Evolutionary conservation across 2,329 filamentous ascomycete genomes (phyloP), one percentile per base, ranked within the genome.

Genomic region (Arthrocladium fulminans): DNA sequence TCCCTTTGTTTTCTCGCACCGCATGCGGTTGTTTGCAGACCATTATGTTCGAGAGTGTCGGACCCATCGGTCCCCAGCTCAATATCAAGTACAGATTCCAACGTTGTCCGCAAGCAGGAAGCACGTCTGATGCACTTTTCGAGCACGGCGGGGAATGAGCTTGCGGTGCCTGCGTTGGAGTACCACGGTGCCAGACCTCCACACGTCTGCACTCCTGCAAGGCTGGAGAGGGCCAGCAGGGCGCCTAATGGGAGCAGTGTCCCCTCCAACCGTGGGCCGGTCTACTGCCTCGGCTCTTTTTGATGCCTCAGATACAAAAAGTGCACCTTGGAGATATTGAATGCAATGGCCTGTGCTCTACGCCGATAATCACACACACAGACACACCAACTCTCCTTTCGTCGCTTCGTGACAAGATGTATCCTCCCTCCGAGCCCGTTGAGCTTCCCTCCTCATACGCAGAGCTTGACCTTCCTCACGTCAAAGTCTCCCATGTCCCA

Each of bases 401-500:
- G 15, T 38, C 10, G 13, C 6, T 15, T 35, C 13, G 10, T 35
- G 32, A 35, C 35, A 48, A n/a, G 12, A 48, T 48, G 45, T 42
- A 48, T 48, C 45, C 45, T 22, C 45, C 45, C 15, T 48, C 45
- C 19, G 45, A 48, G 13, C 50, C 54, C 9, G 35, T 56, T 24
- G 47, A 51, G 34, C 56, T 63, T n/a, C 65, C 65, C 12, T 45
- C 53, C 1, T 67, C 65, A 17, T 68, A 68, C 48, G 58, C 64
- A 45, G 55, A 57, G 9, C 59, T 67, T 3, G 45, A 56, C 13
- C 22, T 44, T 5, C 47, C 58, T 5, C 60, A 67, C 46, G 62
- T 69, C 54, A 60, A 58, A 43, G 56, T 68, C 50, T 62, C 62
- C 4, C 65, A 70, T 46, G 60, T 69, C 34, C 67, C 67, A 4